phyloP scores from a whole-genome alignment of 225 moss, liverwort and hornwort genomes.

The Thuidium tamariscinum region DNA sequence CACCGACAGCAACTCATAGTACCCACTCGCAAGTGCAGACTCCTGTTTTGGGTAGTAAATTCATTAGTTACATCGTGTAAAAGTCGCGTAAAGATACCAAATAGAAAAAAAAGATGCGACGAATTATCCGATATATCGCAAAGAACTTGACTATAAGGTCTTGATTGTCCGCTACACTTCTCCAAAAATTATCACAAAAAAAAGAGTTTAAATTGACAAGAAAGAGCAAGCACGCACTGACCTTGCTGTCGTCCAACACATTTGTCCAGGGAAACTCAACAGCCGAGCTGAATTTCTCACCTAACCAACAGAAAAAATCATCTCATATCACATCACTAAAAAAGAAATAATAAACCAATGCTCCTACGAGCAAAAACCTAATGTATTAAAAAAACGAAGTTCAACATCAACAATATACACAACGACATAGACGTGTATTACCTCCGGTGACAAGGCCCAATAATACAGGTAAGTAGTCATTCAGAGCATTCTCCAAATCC shows the following conservation, averaged over 20 bases:
- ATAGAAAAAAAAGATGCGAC: too few relatives aligned
- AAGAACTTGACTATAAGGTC: not conserved
- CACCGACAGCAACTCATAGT: constrained; percentile 42
- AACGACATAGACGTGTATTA: not conserved
- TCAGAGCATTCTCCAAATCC: constrained; percentile 28
- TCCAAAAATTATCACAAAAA: not conserved
- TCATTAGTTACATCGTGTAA: not conserved
- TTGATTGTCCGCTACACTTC: too few relatives aligned
- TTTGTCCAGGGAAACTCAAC: constrained; percentile 39
- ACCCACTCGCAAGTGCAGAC: constrained; percentile 18
- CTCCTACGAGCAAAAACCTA: not conserved
- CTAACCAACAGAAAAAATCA: not conserved
- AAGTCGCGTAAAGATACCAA: not conserved
- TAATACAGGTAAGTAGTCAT: constrained; percentile 26
- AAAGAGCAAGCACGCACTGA: not conserved
- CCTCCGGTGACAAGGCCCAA: constrained; percentile 40
- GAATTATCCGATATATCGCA: not conserved
- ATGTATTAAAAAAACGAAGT: not conserved
- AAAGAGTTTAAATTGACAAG: not conserved
- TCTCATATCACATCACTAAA: not conserved
- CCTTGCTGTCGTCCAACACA: constrained; percentile 29
- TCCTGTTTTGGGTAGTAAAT: not conserved
- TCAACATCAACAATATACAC: not conserved
- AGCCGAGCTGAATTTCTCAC: constrained; percentile 22
- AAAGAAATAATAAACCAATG: not conserved